Evolutionary conservation across 2,329 filamentous ascomycete species (phyloP).

Genomic region (Pseudogymnoascus destructans): DNA sequence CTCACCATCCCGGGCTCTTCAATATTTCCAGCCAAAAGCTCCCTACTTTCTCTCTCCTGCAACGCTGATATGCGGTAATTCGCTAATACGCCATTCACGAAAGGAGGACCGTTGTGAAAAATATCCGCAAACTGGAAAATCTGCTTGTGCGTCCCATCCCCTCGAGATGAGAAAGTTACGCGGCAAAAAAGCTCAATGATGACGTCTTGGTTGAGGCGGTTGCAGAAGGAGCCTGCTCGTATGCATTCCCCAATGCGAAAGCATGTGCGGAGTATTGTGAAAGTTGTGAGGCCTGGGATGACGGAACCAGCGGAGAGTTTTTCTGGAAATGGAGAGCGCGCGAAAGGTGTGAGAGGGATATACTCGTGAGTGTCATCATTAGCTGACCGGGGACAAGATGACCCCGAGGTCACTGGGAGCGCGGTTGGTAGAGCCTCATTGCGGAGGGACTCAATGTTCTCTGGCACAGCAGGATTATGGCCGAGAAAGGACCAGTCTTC

Average conservation of each 20-base stretch:
- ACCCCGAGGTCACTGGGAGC: background rate
- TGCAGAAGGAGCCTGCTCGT: slow-evolving; percentile 32
- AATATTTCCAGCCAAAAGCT: slow-evolving; percentile 27
- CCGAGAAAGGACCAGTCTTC: slow-evolving; percentile 21
- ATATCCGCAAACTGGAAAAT: slow-evolving; percentile 52
- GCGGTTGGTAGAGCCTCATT: background rate
- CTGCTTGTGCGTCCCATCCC: slow-evolving; percentile 38
- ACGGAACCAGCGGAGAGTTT: slow-evolving; percentile 38
- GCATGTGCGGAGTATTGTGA: slow-evolving; percentile 40
- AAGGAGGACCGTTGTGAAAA: slow-evolving; percentile 44
- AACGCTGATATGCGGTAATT: slow-evolving; percentile 34
- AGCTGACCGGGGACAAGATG: background rate
- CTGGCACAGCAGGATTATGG: background rate
- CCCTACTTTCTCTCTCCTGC: slow-evolving; percentile 33
- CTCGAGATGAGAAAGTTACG: slow-evolving; percentile 43
- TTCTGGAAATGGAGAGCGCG: slow-evolving; percentile 37
- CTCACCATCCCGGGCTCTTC: slow-evolving; percentile 30
- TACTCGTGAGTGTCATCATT: slow-evolving; percentile 22
- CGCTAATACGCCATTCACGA: slow-evolving; percentile 34
- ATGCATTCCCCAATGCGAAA: slow-evolving; percentile 51
- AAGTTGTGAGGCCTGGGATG: slow-evolving; percentile 38
- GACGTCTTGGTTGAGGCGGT: slow-evolving; percentile 34
- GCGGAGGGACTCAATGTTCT: background rate
- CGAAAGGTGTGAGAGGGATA: slow-evolving; percentile 31
- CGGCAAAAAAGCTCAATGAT: slow-evolving; percentile 54